Percentiles rank a stretch among this genome's conserved stretches.
Conservation (phyloP, 208 protist genomes). For the Leptomonas pyrrhocoris region DNA sequence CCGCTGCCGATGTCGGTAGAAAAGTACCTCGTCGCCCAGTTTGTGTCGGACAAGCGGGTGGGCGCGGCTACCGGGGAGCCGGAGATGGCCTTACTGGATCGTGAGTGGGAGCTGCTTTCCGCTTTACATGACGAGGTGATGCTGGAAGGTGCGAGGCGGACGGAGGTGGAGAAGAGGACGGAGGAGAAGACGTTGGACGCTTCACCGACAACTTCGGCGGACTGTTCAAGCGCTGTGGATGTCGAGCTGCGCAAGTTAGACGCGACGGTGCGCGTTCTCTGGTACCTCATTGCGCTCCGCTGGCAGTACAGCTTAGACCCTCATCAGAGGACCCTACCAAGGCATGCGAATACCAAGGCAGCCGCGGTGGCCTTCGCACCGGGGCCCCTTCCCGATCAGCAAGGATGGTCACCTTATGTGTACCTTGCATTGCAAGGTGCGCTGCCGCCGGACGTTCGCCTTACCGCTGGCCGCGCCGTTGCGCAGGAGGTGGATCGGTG, state of each 20-base stretch:
- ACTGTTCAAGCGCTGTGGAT: not conserved
- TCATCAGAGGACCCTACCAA: not conserved
- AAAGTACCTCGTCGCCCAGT: constrained; percentile 9
- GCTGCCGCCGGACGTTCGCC: constrained; percentile 41
- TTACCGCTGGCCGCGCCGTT: constrained; percentile 35
- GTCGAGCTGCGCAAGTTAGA: constrained; percentile 20
- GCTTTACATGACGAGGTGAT: constrained; percentile 3
- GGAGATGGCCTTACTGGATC: constrained; percentile 24
- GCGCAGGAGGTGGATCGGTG: constrained; percentile 50
- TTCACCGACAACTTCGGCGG: not conserved
- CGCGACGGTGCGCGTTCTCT: constrained; percentile 40
- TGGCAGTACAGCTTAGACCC: constrained; percentile 41
- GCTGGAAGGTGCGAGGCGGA: not conserved
- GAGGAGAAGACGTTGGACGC: not conserved
- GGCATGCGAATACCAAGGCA: not conserved
- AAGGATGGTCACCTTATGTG: constrained; percentile 51
- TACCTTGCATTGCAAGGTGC: constrained; percentile 54
- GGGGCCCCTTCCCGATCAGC: constrained; percentile 16
- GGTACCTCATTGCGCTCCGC: constrained; percentile 44
- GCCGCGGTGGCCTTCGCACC: not conserved
- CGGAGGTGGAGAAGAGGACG: not conserved
- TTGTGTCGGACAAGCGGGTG: constrained; percentile 3
- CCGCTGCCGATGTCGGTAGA: constrained; percentile 10
- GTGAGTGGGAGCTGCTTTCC: constrained; percentile 20
- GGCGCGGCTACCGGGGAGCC: constrained; percentile 23